A percentile compares a stretch with the other conserved stretches of the same genome.
Evolutionary conservation across 2,329 filamentous ascomycete genomes (phyloP).

Genomic region (Verticillium nonalfalfae): DNA sequence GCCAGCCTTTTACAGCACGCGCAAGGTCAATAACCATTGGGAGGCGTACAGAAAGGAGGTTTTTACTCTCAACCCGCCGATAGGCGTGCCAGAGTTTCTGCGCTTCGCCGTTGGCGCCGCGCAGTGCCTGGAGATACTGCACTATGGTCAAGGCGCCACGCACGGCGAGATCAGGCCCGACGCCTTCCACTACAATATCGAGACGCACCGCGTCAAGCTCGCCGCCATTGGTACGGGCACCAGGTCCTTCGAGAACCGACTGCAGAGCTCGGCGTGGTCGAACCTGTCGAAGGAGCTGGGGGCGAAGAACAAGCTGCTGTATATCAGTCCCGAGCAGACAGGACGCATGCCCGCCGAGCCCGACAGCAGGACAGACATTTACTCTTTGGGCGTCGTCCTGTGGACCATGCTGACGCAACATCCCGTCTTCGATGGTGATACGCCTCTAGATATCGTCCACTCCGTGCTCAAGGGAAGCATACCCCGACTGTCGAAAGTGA

Average conservation of each 20-base stretch:
- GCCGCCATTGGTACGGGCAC: conserved; percentile 82
- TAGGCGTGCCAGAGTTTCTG: conserved; percentile 71
- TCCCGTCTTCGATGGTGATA: conserved; percentile 72
- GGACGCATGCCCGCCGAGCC: conserved; percentile 89
- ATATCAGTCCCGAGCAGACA: conserved; percentile 91
- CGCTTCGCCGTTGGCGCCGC: conserved; percentile 87
- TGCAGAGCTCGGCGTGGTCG: conserved; percentile 82
- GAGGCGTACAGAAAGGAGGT: conserved; percentile 35
- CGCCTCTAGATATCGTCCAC: conserved; percentile 85
- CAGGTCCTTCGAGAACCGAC: conserved; percentile 82
- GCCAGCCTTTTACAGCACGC: conserved; percentile 60
- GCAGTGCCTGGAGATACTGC: conserved; percentile 82
- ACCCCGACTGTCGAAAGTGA: conserved; percentile 66
- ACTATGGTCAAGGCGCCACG: conserved; percentile 78
- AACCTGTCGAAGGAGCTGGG: conserved; percentile 75
- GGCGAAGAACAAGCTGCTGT: conserved; percentile 82
- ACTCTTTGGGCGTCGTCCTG: conserved; percentile 83
- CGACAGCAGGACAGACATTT: conserved; percentile 88
- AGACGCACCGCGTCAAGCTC: conserved; percentile 67
- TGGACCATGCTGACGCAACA: conserved; percentile 79
- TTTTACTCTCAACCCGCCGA: conserved; percentile 47
- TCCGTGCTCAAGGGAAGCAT: conserved; percentile 77
- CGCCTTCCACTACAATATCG: conserved; percentile 77
- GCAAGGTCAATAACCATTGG: conserved; percentile 45
- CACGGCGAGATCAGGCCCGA: conserved; percentile 90